Base-by-base conservation (phyloP, 352 stramenopile genomes). In the Phytophthora cryptogea region DNA sequence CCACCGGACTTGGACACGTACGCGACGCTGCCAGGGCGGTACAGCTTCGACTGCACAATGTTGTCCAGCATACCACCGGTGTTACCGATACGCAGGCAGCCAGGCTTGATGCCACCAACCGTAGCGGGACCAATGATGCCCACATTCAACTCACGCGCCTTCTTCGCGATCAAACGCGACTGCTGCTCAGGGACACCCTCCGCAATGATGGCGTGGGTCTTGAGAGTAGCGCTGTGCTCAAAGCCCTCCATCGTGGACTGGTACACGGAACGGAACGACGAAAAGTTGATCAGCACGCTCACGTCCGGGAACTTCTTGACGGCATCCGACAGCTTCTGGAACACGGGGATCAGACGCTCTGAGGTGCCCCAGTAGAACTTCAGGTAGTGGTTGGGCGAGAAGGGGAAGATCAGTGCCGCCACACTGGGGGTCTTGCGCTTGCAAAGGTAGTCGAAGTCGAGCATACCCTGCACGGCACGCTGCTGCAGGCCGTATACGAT, bases 391-490 rank as follows among this genome's bases (percentile, higher is more conserved):
- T 98, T 98, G 10, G 92, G 87, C 54, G 84, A 89, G 77, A 98
- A 98, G 46, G 94, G 95, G 77, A 98, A 98, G 55, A 98, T 96
- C 64, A 98, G 83, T 5, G 89, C 89, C 42, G 95, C 95, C 30
- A 99, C 96, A 49, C 88, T 97, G 11, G 96, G 96, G 33, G 86
- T 96, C 63, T 93, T 82, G 39, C 96, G 88, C 68, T 98, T 98
- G 81, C 96, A 99, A 68, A 99, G 84, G 69, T 97, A 98, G 75
- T 99, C 96, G 60, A 99, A 99, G 75, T 99, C 96, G 27, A 99
- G 80, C 96, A 99, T 99, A 27, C 94, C 95, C 69, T 99, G 95
- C 51, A 98, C 94, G 11, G 93, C 92, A 32, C 88, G 80, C 64
- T 96, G 84, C 74, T 98, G 95, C 52, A 98, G 76, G 37, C 95